Evolutionary conservation across 148 eudicot species (phyloP).

Genomic region (Rhododendron simsii): DNA sequence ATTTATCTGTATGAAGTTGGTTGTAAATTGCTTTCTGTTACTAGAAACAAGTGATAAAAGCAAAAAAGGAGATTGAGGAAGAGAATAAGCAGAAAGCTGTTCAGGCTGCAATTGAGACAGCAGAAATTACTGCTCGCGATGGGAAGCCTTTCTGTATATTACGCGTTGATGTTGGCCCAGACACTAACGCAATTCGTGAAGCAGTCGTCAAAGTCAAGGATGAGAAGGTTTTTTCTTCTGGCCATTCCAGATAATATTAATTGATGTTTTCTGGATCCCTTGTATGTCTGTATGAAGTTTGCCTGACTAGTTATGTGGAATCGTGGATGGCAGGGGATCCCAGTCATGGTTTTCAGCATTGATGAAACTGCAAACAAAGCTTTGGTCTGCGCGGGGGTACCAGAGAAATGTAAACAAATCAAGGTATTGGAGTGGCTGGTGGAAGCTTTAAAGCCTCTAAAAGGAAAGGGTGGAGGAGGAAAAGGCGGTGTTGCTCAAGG

Average conservation of each 20-base stretch:
- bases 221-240: slow-evolving; percentile 52
- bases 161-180: slow-evolving; percentile 73
- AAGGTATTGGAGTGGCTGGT: slow-evolving; percentile 77
- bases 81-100: slow-evolving; percentile 76
- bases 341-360: slow-evolving; percentile 75
- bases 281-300: not conserved
- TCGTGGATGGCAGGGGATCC: slow-evolving; percentile 51
- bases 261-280: not conserved
- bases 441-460: slow-evolving; percentile 55
- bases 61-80: slow-evolving; percentile 69
- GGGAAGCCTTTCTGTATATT: slow-evolving; percentile 72
- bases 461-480: slow-evolving; percentile 83
- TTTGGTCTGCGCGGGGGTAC: slow-evolving; percentile 88
- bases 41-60: slow-evolving; percentile 67
- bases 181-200: slow-evolving; percentile 71
- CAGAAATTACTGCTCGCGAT: slow-evolving; percentile 63
- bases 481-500: slow-evolving; percentile 88
- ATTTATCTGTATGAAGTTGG: not conserved
- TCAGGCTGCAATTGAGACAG: slow-evolving; percentile 52
- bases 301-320: slow-evolving; percentile 7
- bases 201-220: slow-evolving; percentile 82
- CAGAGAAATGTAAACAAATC: slow-evolving; percentile 69
- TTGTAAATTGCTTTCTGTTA: slow-evolving; percentile 4
- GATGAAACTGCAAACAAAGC: slow-evolving; percentile 77
- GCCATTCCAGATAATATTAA: not conserved